Evolutionary conservation across 2,329 filamentous ascomycete species (phyloP).

Genomic region (Elsinoe perseae): DNA sequence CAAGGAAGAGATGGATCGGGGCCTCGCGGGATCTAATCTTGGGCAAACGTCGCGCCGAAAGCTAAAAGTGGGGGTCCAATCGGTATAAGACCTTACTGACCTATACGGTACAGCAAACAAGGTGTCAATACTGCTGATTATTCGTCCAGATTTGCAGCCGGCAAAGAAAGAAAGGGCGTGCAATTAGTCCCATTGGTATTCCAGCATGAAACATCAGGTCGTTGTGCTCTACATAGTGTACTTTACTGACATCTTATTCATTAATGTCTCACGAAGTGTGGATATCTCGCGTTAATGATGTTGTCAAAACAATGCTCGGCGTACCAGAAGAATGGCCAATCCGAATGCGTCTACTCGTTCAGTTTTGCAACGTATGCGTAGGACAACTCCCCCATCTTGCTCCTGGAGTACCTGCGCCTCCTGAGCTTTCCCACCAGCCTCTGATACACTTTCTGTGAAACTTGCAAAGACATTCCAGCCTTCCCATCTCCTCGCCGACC

Average conservation of each 20-base stretch:
- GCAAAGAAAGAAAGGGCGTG: neutral
- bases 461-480: conserved; percentile 57
- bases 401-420: conserved; percentile 15
- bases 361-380: conserved; percentile 47
- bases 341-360: conserved; percentile 12
- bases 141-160: neutral
- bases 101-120: neutral
- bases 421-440: conserved; percentile 47
- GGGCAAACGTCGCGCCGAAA: conserved; percentile 5
- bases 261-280: neutral
- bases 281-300: conserved; percentile 5
- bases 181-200: neutral
- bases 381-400: conserved; percentile 52
- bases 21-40: conserved; percentile 10
- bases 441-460: conserved; percentile 55
- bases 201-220: neutral
- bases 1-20: neutral
- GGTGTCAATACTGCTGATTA: neutral
- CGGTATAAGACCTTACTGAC: neutral
- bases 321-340: neutral
- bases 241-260: neutral
- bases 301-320: neutral
- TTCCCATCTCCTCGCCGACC: conserved; percentile 50
- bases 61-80: neutral
- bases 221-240: neutral